These are phyloP conservation scores for Apophysomyces ossiformis DNA, from an alignment of 371 early-diverging fungal genomes.

Conservation along the genomic window DNA sequence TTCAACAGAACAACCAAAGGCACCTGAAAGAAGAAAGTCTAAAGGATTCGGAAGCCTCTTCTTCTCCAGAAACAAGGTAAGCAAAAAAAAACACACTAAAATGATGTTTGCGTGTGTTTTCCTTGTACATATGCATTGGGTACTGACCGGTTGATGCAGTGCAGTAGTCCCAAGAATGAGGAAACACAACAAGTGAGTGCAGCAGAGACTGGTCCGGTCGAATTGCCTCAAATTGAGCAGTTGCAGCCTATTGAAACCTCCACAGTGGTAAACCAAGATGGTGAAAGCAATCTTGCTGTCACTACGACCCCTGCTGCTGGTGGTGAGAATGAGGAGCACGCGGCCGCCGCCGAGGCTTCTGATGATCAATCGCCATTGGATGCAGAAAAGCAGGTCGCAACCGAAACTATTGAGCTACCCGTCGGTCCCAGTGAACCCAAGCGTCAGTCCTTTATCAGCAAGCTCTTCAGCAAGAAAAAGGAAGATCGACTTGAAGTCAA, in stretches of 20 bases:
- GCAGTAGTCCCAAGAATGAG: conserved; percentile 8
- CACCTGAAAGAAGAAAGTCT: conserved; percentile 16
- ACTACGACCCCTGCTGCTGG: background rate
- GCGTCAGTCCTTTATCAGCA: conserved; percentile 29
- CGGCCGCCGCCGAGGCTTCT: background rate
- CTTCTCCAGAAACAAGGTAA: conserved; percentile 23
- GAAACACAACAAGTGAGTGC: conserved; percentile 9
- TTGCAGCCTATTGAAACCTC: conserved; percentile 14
- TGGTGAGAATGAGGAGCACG: conserved; percentile 1
- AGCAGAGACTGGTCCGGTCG: conserved; percentile 13
- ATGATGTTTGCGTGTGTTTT: background rate
- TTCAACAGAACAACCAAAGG: background rate
- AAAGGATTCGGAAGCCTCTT: conserved; percentile 21
- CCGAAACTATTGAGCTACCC: background rate
- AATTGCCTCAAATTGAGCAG: conserved; percentile 23
- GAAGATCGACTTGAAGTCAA: conserved; percentile 18
- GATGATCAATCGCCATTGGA: background rate
- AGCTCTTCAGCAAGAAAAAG: conserved; percentile 28
- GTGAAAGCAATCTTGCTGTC: background rate
- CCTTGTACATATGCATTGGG: background rate
- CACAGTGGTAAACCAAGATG: conserved; percentile 4
- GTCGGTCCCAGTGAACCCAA: conserved; percentile 50
- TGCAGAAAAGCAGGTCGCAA: background rate
- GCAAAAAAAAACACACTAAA: too few species aligned
- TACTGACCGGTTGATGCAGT: background rate